phyloP scores from a whole-genome alignment of 495 filamentous ascomycete genomes.

The Diplogelasinospora grovesii region DNA sequence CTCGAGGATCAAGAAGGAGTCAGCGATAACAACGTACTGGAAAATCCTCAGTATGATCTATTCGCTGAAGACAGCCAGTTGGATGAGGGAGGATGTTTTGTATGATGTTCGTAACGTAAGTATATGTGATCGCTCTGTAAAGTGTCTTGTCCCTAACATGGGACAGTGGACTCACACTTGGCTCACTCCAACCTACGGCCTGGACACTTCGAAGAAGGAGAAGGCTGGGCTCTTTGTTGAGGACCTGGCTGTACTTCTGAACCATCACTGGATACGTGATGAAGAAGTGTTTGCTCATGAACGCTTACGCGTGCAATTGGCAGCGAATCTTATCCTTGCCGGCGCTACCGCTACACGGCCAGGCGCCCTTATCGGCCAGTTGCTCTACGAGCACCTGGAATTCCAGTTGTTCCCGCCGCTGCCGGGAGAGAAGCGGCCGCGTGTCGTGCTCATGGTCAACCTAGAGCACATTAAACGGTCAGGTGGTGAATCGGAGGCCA shows the following conservation, averaged over 20 bases:
- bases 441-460: no score
- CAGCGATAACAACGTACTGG: no score
- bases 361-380: no score
- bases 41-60: neutral
- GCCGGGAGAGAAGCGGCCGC: no score
- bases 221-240: neutral
- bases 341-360: neutral
- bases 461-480: no score
- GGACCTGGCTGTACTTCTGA: neutral
- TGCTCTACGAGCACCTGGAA: no score
- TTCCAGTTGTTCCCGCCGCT: no score
- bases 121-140: no score
- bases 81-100: neutral
- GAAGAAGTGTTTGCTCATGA: slow-evolving; percentile 7
- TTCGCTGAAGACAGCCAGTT: neutral
- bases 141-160: neutral
- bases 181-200: neutral
- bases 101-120: neutral
- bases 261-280: neutral
- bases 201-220: neutral
- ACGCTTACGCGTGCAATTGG: neutral
- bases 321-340: neutral
- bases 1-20: no score
- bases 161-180: neutral
- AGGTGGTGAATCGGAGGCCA: slow-evolving; percentile 1